Conservation (phyloP, 106 monocot species). For the Chionographis japonica region DNA sequence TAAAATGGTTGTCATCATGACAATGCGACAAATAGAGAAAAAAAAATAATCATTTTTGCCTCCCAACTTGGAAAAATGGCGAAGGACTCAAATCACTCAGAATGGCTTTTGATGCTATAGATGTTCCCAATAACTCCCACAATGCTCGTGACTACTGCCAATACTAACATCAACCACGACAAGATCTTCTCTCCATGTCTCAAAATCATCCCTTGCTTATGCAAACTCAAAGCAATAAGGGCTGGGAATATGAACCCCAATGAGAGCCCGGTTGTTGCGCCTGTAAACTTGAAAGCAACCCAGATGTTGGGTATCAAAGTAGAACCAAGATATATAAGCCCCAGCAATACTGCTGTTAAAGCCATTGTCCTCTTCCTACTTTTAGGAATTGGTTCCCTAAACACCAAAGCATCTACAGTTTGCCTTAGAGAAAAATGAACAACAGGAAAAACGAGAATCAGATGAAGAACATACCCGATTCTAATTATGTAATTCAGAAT, state of each 20-base stretch:
- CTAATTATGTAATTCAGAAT: constrained; percentile 61
- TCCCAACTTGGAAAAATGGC: neutral
- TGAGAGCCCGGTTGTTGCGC: constrained; percentile 70
- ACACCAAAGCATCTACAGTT: constrained; percentile 54
- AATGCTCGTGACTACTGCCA: constrained; percentile 56
- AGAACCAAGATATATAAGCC: constrained; percentile 62
- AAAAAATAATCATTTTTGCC: neutral
- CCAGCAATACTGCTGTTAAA: constrained; percentile 53
- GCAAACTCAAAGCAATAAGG: constrained; percentile 61
- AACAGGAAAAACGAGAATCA: constrained; percentile 79
- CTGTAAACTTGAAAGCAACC: constrained; percentile 91
- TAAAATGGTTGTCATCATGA: neutral
- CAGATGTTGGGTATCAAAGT: constrained; percentile 82
- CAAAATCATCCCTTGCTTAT: constrained; percentile 44
- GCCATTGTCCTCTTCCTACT: constrained; percentile 36
- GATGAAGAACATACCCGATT: constrained; percentile 79
- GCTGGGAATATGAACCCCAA: constrained; percentile 86
- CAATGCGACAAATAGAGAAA: neutral
- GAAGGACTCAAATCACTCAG: constrained; percentile 8
- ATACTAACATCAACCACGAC: constrained; percentile 52
- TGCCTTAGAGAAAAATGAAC: constrained; percentile 88
- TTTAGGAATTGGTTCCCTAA: constrained; percentile 19
- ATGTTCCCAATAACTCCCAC: constrained; percentile 76
- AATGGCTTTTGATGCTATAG: constrained; percentile 40
- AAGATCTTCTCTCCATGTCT: constrained; percentile 34